These are phyloP conservation scores for Bauhinia variegata DNA, from an alignment of 306 rosid species.

Conservation along the genomic window DNA sequence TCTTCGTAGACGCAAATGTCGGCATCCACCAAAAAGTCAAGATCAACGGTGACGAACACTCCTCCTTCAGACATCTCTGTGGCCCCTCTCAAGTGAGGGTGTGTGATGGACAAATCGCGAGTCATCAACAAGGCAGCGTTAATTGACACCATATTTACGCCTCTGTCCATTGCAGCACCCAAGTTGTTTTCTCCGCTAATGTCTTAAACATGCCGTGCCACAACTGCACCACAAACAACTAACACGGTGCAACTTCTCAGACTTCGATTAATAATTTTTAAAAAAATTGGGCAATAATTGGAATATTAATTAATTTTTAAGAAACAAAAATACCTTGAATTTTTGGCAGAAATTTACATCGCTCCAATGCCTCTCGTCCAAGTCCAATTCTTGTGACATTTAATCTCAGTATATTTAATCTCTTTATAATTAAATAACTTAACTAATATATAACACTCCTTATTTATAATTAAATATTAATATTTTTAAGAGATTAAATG, in stretches of 20 bases:
- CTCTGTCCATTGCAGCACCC: slow-evolving; percentile 93
- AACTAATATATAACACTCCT: too few species aligned
- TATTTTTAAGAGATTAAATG: too few species aligned
- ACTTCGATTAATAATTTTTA: too few species aligned
- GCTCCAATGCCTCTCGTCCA: slow-evolving; percentile 81
- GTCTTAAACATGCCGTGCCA: slow-evolving; percentile 91
- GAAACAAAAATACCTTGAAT: slow-evolving; percentile 58
- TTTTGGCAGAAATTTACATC: slow-evolving; percentile 78
- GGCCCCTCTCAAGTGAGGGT: slow-evolving; percentile 85
- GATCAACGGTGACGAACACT: slow-evolving; percentile 75
- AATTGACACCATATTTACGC: too few species aligned
- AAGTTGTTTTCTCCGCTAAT: slow-evolving; percentile 75
- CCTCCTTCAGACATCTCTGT: slow-evolving; percentile 97
- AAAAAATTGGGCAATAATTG: too few species aligned
- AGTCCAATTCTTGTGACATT: slow-evolving; percentile 46
- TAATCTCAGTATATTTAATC: too few species aligned
- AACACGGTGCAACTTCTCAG: background rate
- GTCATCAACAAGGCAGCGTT: too few species aligned
- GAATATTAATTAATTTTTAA: background rate
- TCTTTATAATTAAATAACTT: too few species aligned
- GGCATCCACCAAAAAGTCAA: slow-evolving; percentile 59
- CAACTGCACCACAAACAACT: too few species aligned
- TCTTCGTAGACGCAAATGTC: slow-evolving; percentile 73
- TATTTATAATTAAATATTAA: too few species aligned
- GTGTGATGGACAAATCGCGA: too few species aligned